These are phyloP conservation scores for Rossbeevera mucosa DNA, from an alignment of 768 basidiomycete genomes.

Conservation along the genomic window DNA sequence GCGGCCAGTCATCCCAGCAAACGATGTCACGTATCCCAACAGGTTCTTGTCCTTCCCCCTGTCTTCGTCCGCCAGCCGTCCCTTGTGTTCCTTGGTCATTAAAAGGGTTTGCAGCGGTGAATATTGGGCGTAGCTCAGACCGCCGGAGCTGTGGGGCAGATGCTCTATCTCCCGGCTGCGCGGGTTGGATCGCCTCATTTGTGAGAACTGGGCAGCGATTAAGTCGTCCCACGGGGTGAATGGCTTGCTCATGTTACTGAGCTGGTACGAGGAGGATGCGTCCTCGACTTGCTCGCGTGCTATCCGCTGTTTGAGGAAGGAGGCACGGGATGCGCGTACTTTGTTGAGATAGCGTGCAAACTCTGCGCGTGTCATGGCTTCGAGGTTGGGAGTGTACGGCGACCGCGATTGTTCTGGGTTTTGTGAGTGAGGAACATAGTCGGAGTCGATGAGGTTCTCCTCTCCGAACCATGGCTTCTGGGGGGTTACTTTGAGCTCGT, in stretches of 20 bases:
- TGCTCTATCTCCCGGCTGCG: conserved; percentile 46
- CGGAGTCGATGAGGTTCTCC: conserved; percentile 24
- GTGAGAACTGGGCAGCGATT: conserved; percentile 15
- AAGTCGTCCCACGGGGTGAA: conserved; percentile 26
- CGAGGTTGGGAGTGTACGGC: conserved; percentile 45
- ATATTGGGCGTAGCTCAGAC: conserved; percentile 54
- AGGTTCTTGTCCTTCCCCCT: conserved; percentile 9
- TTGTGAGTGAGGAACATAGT: conserved; percentile 19
- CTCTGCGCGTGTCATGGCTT: conserved; percentile 54
- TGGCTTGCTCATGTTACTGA: conserved; percentile 18
- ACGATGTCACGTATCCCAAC: conserved; percentile 26
- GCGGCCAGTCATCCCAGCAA: conserved; percentile 27
- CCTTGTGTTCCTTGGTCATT: conserved; percentile 50
- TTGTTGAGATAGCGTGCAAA: conserved; percentile 59
- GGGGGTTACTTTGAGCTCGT: conserved; percentile 43
- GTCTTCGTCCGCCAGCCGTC: conserved; percentile 46
- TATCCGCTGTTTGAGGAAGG: conserved; percentile 45
- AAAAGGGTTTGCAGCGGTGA: conserved; percentile 51
- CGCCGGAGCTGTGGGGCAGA: conserved; percentile 60
- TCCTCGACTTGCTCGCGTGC: conserved; percentile 14
- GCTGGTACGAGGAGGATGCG: conserved; percentile 26
- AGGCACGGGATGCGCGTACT: conserved; percentile 51
- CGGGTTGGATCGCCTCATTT: conserved; percentile 23
- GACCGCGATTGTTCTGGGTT: conserved; percentile 19
- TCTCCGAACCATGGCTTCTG: conserved; percentile 9